These are phyloP conservation scores for Rhytidhysteron rufulum DNA, from an alignment of 2,329 filamentous ascomycete species.

Conservation along the genomic window DNA sequence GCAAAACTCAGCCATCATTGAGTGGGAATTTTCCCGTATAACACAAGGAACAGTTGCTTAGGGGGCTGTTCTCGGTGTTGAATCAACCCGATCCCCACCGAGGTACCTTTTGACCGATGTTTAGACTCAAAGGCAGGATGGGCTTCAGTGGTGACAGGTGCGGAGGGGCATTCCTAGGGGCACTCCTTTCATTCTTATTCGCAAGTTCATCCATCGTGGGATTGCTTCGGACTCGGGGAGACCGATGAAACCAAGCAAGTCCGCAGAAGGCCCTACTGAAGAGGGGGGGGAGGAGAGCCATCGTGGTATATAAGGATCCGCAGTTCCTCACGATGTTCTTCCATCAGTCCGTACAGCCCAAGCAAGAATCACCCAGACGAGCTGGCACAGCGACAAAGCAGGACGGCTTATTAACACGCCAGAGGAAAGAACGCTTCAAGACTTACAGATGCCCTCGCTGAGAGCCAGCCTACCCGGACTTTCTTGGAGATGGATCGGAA, in stretches of 20 bases:
- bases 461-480: too few relatives aligned
- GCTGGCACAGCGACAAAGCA: background rate
- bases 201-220: slow-evolving; percentile 11
- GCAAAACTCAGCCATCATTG: background rate
- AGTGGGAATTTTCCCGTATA: background rate
- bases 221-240: slow-evolving; percentile 16
- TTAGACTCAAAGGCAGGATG: too few relatives aligned
- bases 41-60: background rate
- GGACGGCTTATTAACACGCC: background rate
- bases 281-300: too few relatives aligned
- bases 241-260: too few relatives aligned
- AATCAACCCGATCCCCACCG: background rate
- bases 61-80: background rate
- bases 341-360: too few relatives aligned
- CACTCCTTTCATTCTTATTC: slow-evolving; percentile 18
- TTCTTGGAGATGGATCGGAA: too few relatives aligned
- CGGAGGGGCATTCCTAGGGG: slow-evolving; percentile 11
- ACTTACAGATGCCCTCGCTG: too few relatives aligned
- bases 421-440: too few relatives aligned
- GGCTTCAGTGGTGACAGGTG: slow-evolving; percentile 1
- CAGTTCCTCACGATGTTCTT: slow-evolving; percentile 4
- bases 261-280: background rate
- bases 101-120: background rate
- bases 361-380: background rate
- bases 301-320: slow-evolving; percentile 5